Evolutionary conservation across 306 rosid genomes (phyloP).

Genomic region (Cucumis sativus): DNA sequence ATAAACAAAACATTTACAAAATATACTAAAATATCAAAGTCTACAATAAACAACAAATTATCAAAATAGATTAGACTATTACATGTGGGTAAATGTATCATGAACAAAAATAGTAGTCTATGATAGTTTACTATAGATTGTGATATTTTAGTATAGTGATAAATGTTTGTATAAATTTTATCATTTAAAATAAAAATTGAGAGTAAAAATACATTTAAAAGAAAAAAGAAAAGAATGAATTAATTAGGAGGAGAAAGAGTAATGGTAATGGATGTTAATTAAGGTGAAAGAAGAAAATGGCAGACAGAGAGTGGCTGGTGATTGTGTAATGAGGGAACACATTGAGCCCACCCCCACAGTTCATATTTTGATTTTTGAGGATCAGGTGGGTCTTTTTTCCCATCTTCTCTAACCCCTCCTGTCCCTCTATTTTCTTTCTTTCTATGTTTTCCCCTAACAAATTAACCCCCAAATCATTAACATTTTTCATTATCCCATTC

Average conservation of each 20-base stretch:
- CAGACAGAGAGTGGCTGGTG: neutral
- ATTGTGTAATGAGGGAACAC: neutral
- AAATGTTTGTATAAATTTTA: no score
- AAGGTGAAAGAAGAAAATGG: neutral
- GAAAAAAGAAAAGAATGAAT: neutral
- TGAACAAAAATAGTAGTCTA: no score
- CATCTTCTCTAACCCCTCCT: constrained; percentile 42
- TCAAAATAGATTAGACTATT: no score
- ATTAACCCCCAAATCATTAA: neutral
- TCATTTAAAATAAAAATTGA: no score
- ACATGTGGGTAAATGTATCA: no score
- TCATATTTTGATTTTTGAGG: neutral
- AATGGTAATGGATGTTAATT: neutral
- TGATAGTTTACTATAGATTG: no score
- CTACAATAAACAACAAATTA: no score
- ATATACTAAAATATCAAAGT: no score
- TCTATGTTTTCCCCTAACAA: neutral
- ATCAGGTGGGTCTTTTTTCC: constrained; percentile 38
- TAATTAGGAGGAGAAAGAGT: neutral
- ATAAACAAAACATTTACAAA: no score
- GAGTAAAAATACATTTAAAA: neutral
- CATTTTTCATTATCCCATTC: neutral
- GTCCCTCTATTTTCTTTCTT: constrained; percentile 25
- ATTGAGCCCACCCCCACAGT: neutral
- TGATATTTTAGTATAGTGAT: no score